Percentiles rank a stretch among this genome's conserved stretches.
phyloP scores from a whole-genome alignment of 257 asterid species.

The Scutellaria baicalensis region DNA sequence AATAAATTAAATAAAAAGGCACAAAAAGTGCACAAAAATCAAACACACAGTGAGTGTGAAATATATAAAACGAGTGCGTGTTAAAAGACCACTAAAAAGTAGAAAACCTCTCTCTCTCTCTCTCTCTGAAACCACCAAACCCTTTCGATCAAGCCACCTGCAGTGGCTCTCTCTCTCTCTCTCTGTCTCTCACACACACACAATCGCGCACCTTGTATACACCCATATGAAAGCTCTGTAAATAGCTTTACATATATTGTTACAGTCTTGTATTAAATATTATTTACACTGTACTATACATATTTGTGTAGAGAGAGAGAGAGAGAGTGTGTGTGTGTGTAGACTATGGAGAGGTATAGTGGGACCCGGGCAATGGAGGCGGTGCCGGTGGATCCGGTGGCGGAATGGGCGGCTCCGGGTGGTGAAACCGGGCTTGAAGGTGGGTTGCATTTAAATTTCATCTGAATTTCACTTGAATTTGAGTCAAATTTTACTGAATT shows the following conservation, averaged over 20 bases:
- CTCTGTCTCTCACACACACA: slow-evolving; percentile 1
- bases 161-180: slow-evolving; percentile 1
- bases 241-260: slow-evolving; percentile 4
- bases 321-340: slow-evolving; percentile 1
- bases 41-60: slow-evolving; percentile 23
- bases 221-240: slow-evolving; percentile 10
- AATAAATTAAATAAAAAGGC: slow-evolving; percentile 6
- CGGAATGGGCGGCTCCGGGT: slow-evolving; percentile 74
- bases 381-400: slow-evolving; percentile 56
- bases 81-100: slow-evolving; percentile 12
- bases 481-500: slow-evolving; percentile 18
- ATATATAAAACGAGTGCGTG: slow-evolving; percentile 29
- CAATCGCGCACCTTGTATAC: slow-evolving; percentile 2
- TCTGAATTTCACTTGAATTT: slow-evolving; percentile 39
- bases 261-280: not conserved
- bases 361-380: slow-evolving; percentile 55
- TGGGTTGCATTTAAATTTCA: slow-evolving; percentile 44
- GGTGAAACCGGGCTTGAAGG: slow-evolving; percentile 81
- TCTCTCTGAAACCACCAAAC: slow-evolving; percentile 35
- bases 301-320: slow-evolving; percentile 14
- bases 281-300: slow-evolving; percentile 6
- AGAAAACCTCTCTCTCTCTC: slow-evolving; percentile 20
- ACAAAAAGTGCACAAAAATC: slow-evolving; percentile 32
- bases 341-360: slow-evolving; percentile 46
- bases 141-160: slow-evolving; percentile 29